Conservation (phyloP, 2,329 filamentous ascomycete genomes). For the Penicillium sp. region DNA sequence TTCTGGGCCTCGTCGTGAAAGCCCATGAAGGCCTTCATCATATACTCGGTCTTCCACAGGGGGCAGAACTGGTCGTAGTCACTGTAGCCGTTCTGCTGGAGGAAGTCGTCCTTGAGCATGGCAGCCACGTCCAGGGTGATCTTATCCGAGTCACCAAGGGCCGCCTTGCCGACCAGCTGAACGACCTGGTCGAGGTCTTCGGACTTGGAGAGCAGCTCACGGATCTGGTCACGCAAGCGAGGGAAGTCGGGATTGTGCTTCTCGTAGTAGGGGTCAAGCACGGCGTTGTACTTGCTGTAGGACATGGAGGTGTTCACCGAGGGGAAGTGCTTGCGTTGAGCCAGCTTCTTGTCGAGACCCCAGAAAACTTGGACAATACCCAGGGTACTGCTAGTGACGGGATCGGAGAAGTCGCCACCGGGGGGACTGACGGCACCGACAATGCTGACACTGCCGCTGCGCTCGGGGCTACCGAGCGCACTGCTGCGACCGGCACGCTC, state of each 20-base stretch:
- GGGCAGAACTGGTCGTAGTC: conserved; percentile 99
- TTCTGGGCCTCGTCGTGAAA: conserved; percentile 98
- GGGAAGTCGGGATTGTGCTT: conserved; percentile 94
- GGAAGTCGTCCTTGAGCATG: conserved; percentile 94
- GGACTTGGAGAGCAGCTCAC: conserved; percentile 87
- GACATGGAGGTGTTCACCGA: conserved; percentile 93
- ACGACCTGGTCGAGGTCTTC: conserved; percentile 98
- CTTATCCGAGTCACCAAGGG: conserved; percentile 94
- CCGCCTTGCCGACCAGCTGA: conserved; percentile 95
- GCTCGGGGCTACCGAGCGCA: conserved; percentile 82
- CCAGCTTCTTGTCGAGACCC: conserved; percentile 99
- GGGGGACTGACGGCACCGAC: conserved; percentile 96
- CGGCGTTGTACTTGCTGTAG: conserved; percentile 92
- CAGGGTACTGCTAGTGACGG: conserved; percentile 88
- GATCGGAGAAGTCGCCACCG: conserved; percentile 98
- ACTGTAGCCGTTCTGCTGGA: conserved; percentile 98
- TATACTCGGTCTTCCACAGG: conserved; percentile 99
- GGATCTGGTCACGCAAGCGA: conserved; percentile 85
- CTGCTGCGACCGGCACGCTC: conserved; percentile 89
- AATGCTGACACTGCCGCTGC: conserved; percentile 90
- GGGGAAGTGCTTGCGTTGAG: conserved; percentile 98
- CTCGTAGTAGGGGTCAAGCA: conserved; percentile 90
- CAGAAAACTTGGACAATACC: conserved; percentile 99
- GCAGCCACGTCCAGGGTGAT: conserved; percentile 92
- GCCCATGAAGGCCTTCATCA: conserved; percentile 99